Evolutionary conservation across 495 filamentous ascomycete species (phyloP).

Genomic region (Diplogelasinospora grovesii): DNA sequence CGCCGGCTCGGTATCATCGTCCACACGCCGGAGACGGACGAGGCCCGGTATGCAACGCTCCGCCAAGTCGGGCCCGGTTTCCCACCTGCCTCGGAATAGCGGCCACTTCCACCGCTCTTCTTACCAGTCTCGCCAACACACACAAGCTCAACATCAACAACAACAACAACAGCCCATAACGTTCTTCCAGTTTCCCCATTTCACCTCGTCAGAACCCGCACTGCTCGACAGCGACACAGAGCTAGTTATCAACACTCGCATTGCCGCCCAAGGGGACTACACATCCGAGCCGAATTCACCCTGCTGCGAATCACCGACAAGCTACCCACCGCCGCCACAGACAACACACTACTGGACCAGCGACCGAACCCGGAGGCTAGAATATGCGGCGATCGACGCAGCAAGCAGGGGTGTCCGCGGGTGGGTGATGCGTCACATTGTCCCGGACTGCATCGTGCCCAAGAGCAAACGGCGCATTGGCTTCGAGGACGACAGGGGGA

Average conservation of each 20-base stretch:
- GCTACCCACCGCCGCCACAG: conserved; percentile 38
- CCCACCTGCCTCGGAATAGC: conserved; percentile 17
- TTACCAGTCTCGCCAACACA: conserved; percentile 1
- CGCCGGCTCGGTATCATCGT: conserved; percentile 18
- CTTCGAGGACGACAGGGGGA: conserved; percentile 48
- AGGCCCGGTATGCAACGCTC: conserved; percentile 30
- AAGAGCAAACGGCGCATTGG: conserved; percentile 34
- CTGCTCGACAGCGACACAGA: conserved; percentile 15
- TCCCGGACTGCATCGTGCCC: conserved; percentile 50
- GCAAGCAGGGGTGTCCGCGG: conserved; percentile 46
- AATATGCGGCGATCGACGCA: conserved; percentile 54
- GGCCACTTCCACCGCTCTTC: conserved; percentile 14
- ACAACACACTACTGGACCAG: conserved; percentile 54
- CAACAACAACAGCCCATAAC: conserved; percentile 31
- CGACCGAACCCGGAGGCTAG: conserved; percentile 45
- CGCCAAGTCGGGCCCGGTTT: conserved; percentile 23
- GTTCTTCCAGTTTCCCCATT: conserved; percentile 44
- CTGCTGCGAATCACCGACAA: too few species aligned
- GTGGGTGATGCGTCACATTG: conserved; percentile 45
- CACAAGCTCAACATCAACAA: too few species aligned
- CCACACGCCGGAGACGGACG: conserved; percentile 25
- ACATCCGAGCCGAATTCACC: conserved; percentile 8
- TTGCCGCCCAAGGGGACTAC: conserved; percentile 1
- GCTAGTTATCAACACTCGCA: conserved; percentile 2
- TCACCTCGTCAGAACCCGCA: conserved; percentile 35